Evolutionary conservation across 2,329 filamentous ascomycete species (phyloP), one percentile per base, ranked within the genome.

Genomic region (Hypomyces perniciosus): DNA sequence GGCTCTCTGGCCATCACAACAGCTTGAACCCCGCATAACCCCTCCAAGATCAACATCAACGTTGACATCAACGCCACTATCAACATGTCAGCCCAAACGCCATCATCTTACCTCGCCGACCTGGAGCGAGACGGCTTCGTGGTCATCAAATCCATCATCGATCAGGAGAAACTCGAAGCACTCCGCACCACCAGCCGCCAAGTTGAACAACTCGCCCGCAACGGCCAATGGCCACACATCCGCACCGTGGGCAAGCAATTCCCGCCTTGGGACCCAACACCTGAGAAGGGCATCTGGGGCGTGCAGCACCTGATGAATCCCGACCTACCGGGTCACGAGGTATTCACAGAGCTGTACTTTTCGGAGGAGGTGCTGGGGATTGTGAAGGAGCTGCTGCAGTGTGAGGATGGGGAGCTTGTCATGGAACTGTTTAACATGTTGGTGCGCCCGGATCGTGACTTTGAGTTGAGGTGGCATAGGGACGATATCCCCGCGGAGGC

Each of bases 341-440:
- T 75, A 3, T 95, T 91, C 68, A 78, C 83, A 5, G 65, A 73
- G 46, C 74, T 79, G 51, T 95, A 96, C 70, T 95, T 95, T 65
- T 80, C 83, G 33, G 72, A 78, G 26, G 73, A 76, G 28, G 72
- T 92, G 6, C 67, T 92, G 1, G 65, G 68, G 30, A 76, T 86
- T 1, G 84, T 85, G 1, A 80, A 79, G 56, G 78, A 83, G 62
- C 70, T 95, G 2, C 72, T 95, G 37, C 62, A 69, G 48, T 73
- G 70, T 51, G 56, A 58, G 13, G 79, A 83, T 33, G 80, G 85
- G 5, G 74, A 84, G 1, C 73, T 96, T 26, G 85, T 92, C 37
- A 88, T 95, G 83, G 90, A 95, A 69, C 72, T 96, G 13, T 90
- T 90, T 70, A 96, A 96, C 65, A 77, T 95, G 68, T 82, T 95